Percentiles rank a stretch among this genome's conserved stretches.
Evolutionary conservation across 805 yeast species (phyloP).

Genomic region (Wickerhamomyces xylosicus): DNA sequence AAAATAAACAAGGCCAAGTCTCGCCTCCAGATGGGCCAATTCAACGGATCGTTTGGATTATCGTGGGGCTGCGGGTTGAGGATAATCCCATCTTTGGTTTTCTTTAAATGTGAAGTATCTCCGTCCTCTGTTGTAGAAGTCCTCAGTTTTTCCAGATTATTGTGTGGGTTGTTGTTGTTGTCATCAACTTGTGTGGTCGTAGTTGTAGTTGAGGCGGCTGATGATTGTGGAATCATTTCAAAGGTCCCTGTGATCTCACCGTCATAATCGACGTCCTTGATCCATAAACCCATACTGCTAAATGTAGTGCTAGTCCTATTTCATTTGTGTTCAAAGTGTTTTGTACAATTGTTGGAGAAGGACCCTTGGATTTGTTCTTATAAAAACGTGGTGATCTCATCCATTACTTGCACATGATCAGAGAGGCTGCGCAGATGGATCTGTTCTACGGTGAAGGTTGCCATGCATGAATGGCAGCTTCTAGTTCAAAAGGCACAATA

Average conservation of each 20-base stretch:
- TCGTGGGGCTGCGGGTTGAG: constrained; percentile 55
- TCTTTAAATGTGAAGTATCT: constrained; percentile 24
- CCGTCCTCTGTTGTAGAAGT: not conserved
- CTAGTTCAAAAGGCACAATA: too few relatives aligned
- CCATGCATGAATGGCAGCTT: too few relatives aligned
- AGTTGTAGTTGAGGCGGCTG: not conserved
- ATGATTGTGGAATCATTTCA: constrained; percentile 24
- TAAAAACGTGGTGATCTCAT: too few relatives aligned
- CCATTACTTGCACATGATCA: too few relatives aligned
- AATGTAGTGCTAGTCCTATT: too few relatives aligned
- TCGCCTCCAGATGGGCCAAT: constrained; percentile 53
- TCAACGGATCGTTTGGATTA: constrained; percentile 53
- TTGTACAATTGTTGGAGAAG: too few relatives aligned
- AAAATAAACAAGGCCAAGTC: constrained; percentile 42
- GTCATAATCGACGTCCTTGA: constrained; percentile 28
- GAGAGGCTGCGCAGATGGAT: too few relatives aligned
- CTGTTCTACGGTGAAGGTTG: too few relatives aligned
- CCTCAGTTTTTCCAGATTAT: too few relatives aligned
- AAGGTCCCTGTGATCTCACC: constrained; percentile 41
- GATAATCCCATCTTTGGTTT: constrained; percentile 37
- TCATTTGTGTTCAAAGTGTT: not conserved
- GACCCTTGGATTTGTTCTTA: too few relatives aligned
- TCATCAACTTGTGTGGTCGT: not conserved
- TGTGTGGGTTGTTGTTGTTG: too few relatives aligned
- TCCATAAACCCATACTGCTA: constrained; percentile 24